Evolutionary conservation across 2,329 filamentous ascomycete genomes (phyloP).

Genomic region (Boeremia lycopersici): DNA sequence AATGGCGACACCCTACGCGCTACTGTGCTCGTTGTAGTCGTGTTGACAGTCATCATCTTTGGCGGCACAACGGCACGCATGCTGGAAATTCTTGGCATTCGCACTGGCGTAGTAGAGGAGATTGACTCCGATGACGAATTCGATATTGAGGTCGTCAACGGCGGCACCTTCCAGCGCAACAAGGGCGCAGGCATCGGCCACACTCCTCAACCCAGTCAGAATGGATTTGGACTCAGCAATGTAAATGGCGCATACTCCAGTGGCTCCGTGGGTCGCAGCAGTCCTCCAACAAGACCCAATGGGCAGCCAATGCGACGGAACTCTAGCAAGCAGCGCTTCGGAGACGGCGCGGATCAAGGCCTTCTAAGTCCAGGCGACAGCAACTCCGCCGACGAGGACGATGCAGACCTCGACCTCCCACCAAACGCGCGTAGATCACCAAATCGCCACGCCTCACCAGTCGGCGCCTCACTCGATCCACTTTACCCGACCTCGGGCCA

Average conservation of each 20-base stretch:
- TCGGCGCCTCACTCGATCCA: constrained; percentile 24
- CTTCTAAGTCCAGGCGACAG: constrained; percentile 58
- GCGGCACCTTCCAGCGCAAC: constrained; percentile 79
- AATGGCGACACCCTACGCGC: constrained; percentile 85
- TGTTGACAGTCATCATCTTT: constrained; percentile 98
- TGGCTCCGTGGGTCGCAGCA: constrained; percentile 60
- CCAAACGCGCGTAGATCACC: constrained; percentile 60
- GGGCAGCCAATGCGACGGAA: constrained; percentile 58
- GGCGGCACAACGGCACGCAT: constrained; percentile 96
- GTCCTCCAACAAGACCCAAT: constrained; percentile 50
- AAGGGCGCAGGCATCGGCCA: constrained; percentile 79
- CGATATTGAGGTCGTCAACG: constrained; percentile 78
- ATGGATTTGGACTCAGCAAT: constrained; percentile 62
- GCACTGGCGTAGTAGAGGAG: constrained; percentile 94
- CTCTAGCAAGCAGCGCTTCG: constrained; percentile 55
- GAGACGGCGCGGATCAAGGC: constrained; percentile 59
- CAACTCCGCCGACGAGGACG: constrained; percentile 59
- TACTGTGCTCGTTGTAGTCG: constrained; percentile 96
- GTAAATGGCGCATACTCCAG: constrained; percentile 62
- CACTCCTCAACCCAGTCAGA: constrained; percentile 62
- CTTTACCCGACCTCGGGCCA: constrained; percentile 51
- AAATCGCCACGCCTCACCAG: constrained; percentile 42
- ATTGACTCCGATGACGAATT: constrained; percentile 98
- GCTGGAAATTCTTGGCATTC: constrained; percentile 96
- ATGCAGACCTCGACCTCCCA: constrained; percentile 64